Evolutionary conservation across 1,139 yeast genomes (phyloP), one percentile per base, ranked within the genome.

Genomic region (Saccharomyces hybrid): DNA sequence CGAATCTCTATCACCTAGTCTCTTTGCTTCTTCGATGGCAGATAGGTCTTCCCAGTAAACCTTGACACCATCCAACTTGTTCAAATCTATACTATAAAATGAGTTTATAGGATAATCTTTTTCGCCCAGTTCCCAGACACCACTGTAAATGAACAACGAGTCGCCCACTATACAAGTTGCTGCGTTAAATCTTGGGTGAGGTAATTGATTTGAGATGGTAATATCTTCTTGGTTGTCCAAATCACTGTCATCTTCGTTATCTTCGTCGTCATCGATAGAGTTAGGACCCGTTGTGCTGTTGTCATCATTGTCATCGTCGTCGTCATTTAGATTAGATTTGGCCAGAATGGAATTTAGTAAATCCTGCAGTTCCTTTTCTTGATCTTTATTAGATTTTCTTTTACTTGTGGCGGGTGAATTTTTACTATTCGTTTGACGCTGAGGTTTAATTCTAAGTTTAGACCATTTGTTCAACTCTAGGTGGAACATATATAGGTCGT

Each of bases 391-490:
- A 7, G 57, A 53, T 7, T 60, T 74, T 46, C 48, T 74, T 34
- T 50, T 54, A 49, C 53, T 57, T 6, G 54, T 29, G 16, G 57
- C 76, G 73, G 57, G 79, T 11, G 42, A 20, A 5, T 48, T 53
- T 13, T n/a, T 29, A 27, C 55, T 56, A 14, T 48, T 54, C 25
- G 64, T 53, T 57, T 61, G 46, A 49, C 59, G 80, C 50, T 79
- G 78, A 2, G 88, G 79, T 65, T 91, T 82, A 61, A 93, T 71
- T 9, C 80, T 72, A 61, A 90, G 72, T 16, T 87, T 80, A 65
- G 83, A 88, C 99, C 99, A 93, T 68, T 96, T 81, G 69, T 91
- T 91, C 29, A 84, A 78, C 62, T 90, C 97, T 27, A 85, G 76
- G 59, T 91, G 96, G 68, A 88, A 91, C 4, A 95, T 85, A 64